A percentile compares a stretch with the other conserved stretches of the same genome.
phyloP scores from a whole-genome alignment of 345 rosid genomes.

The Isatis tinctoria region DNA sequence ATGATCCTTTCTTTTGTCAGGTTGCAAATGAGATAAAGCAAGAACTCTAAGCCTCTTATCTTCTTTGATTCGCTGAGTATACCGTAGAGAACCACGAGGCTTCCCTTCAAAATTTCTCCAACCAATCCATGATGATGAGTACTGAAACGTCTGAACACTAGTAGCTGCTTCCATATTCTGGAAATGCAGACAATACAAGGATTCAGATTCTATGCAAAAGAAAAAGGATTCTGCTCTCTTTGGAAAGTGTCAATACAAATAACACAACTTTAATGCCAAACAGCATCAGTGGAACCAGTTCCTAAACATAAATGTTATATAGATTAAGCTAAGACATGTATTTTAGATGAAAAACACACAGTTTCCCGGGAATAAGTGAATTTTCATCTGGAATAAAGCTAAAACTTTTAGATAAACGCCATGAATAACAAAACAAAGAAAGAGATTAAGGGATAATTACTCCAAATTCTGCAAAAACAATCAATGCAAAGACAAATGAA shows the following conservation, averaged over 20 bases:
- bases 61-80: slow-evolving; percentile 31
- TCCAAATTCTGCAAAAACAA: background rate
- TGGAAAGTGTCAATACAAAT: background rate
- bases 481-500: slow-evolving; percentile 14
- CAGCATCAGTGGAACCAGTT: background rate
- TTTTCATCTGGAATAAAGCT: background rate
- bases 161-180: slow-evolving; percentile 54
- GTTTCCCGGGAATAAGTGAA: background rate
- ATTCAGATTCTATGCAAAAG: background rate
- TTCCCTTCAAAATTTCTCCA: slow-evolving; percentile 34
- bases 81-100: slow-evolving; percentile 31
- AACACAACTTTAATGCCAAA: background rate
- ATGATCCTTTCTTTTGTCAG: slow-evolving; percentile 10
- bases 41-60: slow-evolving; percentile 34
- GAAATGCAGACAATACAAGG: background rate
- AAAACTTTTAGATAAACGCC: background rate
- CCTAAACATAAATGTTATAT: background rate
- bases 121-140: slow-evolving; percentile 40
- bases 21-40: slow-evolving; percentile 32
- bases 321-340: background rate
- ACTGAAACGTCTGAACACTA: slow-evolving; percentile 38
- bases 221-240: background rate
- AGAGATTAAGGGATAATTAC: background rate
- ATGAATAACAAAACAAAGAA: background rate
- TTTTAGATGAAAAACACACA: background rate